A percentile compares a stretch with the other conserved stretches of the same genome.
These are phyloP conservation scores for Aspergillus haitiensis DNA, from an alignment of 495 filamentous ascomycete genomes.

Conservation along the genomic window DNA sequence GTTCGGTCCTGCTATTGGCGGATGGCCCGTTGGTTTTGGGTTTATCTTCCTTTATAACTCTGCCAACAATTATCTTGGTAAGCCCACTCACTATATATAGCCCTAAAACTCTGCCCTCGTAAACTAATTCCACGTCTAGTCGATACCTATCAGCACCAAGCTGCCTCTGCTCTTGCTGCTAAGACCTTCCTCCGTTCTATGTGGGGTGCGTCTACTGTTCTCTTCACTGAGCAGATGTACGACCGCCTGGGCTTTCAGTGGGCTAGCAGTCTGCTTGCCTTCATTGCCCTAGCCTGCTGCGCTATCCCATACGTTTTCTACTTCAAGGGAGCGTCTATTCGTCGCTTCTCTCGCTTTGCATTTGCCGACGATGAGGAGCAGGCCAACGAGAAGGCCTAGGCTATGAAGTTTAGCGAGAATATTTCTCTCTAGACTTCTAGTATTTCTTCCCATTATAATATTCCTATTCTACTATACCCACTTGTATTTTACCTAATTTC, in stretches of 20 bases:
- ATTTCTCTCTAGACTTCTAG: too few species aligned
- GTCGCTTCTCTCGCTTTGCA: constrained; percentile 63
- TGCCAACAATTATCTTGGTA: constrained; percentile 74
- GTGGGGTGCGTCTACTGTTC: constrained; percentile 72
- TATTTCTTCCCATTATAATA: background rate
- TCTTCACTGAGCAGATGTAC: constrained; percentile 85
- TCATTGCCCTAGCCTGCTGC: constrained; percentile 71
- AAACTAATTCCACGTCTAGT: constrained; percentile 45
- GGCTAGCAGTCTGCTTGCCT: constrained; percentile 69
- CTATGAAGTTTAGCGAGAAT: too few species aligned
- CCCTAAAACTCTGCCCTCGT: background rate
- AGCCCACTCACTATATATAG: background rate
- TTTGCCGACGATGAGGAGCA: constrained; percentile 56
- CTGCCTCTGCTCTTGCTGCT: constrained; percentile 80
- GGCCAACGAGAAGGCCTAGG: constrained; percentile 28
- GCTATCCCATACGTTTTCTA: constrained; percentile 77
- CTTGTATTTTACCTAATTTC: background rate
- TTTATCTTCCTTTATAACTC: constrained; percentile 87
- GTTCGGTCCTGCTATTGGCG: constrained; percentile 70
- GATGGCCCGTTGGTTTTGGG: constrained; percentile 77
- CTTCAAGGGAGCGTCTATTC: constrained; percentile 67
- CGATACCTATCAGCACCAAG: constrained; percentile 81
- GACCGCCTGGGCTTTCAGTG: constrained; percentile 68
- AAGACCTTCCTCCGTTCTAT: constrained; percentile 78
- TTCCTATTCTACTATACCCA: background rate